Evolutionary conservation across 1,139 yeast species (phyloP).

Genomic region (Yamadazyma dendronema): DNA sequence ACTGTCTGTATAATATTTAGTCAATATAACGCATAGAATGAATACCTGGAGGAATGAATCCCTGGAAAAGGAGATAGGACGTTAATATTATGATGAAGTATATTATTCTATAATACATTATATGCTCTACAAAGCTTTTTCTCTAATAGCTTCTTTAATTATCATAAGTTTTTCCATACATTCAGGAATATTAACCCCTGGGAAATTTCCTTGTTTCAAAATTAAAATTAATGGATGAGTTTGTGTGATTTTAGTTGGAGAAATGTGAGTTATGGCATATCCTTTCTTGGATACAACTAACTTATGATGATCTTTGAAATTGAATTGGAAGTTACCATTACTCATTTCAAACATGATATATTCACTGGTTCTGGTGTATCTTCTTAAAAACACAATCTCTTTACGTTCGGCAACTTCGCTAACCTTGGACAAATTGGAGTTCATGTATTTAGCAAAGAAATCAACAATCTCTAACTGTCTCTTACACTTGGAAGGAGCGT

Average conservation of each 20-base stretch:
- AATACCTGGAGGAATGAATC: background rate
- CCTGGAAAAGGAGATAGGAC: no score
- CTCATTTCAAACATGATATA: slow-evolving; percentile 92
- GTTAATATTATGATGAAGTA: no score
- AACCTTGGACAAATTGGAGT: slow-evolving; percentile 73
- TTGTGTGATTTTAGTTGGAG: slow-evolving; percentile 71
- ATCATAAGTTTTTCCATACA: slow-evolving; percentile 42
- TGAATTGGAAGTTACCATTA: slow-evolving; percentile 89
- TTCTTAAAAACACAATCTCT: slow-evolving; percentile 71
- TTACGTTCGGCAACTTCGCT: slow-evolving; percentile 58
- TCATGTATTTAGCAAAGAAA: slow-evolving; percentile 82
- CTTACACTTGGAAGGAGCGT: slow-evolving; percentile 59
- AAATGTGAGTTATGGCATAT: slow-evolving; percentile 73
- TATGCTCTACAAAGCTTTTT: slow-evolving; percentile 30
- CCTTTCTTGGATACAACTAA: slow-evolving; percentile 78
- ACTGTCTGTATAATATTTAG: background rate
- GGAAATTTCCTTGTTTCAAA: slow-evolving; percentile 62
- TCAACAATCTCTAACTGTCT: slow-evolving; percentile 81
- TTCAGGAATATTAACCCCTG: slow-evolving; percentile 50
- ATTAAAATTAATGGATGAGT: slow-evolving; percentile 65
- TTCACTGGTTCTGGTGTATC: slow-evolving; percentile 75
- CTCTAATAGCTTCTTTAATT: slow-evolving; percentile 42
- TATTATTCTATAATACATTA: slow-evolving; percentile 17
- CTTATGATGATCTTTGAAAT: slow-evolving; percentile 93
- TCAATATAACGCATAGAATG: slow-evolving; percentile 14